Conservation (phyloP, 2,329 filamentous ascomycete genomes). For the Cephalotrichum gorgonifer region DNA sequence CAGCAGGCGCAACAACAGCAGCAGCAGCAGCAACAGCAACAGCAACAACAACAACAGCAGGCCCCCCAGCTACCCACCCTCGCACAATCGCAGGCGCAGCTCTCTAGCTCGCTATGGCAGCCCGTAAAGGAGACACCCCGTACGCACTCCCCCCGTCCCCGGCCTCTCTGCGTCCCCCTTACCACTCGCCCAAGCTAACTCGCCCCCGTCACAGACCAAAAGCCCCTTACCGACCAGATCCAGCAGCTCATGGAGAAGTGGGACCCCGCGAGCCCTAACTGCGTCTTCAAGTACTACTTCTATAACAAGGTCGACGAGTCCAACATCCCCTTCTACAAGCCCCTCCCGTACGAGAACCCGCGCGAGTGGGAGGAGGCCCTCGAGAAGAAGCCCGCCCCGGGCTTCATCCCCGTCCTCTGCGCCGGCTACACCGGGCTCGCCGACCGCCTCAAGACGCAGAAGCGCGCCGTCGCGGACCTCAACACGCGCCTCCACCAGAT, state of each 20-base stretch:
- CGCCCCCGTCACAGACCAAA: constrained; percentile 37
- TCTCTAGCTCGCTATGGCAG: constrained; percentile 42
- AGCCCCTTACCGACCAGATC: constrained; percentile 67
- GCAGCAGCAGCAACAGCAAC: constrained; percentile 24
- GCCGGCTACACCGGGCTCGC: constrained; percentile 64
- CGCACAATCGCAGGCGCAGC: constrained; percentile 33
- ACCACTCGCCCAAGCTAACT: constrained; percentile 7
- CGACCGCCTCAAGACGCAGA: constrained; percentile 62
- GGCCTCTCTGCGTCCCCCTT: background rate
- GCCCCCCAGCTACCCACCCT: constrained; percentile 29
- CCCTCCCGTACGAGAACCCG: constrained; percentile 59
- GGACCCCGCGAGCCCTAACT: constrained; percentile 57
- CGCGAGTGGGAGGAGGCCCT: constrained; percentile 78
- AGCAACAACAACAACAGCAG: constrained; percentile 30
- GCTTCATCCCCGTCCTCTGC: constrained; percentile 67
- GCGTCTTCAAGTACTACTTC: constrained; percentile 73
- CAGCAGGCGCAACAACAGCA: background rate
- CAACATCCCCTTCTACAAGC: constrained; percentile 66
- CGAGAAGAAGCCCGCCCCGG: constrained; percentile 64
- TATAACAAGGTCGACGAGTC: constrained; percentile 75
- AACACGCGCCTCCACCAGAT: constrained; percentile 68
- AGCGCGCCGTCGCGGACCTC: constrained; percentile 57
- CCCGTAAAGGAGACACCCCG: constrained; percentile 38
- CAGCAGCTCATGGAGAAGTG: constrained; percentile 61
- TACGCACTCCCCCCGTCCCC: constrained; percentile 17